A percentile compares a stretch with the other conserved stretches of the same genome.
These are phyloP conservation scores for Vinca minor DNA, from an alignment of 257 asterid genomes.

Conservation along the genomic window DNA sequence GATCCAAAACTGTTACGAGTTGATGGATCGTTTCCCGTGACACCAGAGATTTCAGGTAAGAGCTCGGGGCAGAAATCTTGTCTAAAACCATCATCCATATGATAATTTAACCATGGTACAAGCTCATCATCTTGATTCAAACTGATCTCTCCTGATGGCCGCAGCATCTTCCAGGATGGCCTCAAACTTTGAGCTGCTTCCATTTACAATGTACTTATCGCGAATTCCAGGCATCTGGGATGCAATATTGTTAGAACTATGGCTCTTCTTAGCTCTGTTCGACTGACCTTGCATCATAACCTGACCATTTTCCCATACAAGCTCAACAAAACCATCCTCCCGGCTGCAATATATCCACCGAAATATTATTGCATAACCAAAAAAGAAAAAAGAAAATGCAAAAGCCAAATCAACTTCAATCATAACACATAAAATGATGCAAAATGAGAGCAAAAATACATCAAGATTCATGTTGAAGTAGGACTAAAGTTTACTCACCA, in stretches of 20 bases:
- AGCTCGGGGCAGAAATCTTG: slow-evolving; percentile 46
- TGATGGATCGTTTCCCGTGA: slow-evolving; percentile 41
- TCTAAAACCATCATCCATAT: slow-evolving; percentile 37
- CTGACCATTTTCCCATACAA: slow-evolving; percentile 84
- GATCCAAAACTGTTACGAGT: slow-evolving; percentile 31
- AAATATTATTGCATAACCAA: slow-evolving; percentile 5
- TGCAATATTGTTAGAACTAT: slow-evolving; percentile 16
- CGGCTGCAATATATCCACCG: slow-evolving; percentile 37
- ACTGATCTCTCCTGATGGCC: slow-evolving; percentile 43
- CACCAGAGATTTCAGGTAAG: slow-evolving; percentile 60
- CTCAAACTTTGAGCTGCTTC: slow-evolving; percentile 33
- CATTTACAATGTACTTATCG: slow-evolving; percentile 28
- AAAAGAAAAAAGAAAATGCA: background rate
- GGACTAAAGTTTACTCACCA: slow-evolving; percentile 30
- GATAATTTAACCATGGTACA: slow-evolving; percentile 62
- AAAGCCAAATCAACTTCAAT: slow-evolving; percentile 4
- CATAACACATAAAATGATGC: slow-evolving; percentile 3
- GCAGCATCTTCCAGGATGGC: slow-evolving; percentile 37
- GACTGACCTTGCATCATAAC: slow-evolving; percentile 66
- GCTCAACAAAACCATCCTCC: slow-evolving; percentile 53
- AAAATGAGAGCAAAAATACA: background rate
- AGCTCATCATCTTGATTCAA: slow-evolving; percentile 62
- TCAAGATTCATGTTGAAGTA: background rate
- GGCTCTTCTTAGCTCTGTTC: slow-evolving; percentile 33
- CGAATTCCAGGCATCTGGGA: slow-evolving; percentile 22